Percentiles rank a stretch among this genome's conserved stretches.
Conservation (phyloP, 768 basidiomycete genomes). For the Mycena floridula region DNA sequence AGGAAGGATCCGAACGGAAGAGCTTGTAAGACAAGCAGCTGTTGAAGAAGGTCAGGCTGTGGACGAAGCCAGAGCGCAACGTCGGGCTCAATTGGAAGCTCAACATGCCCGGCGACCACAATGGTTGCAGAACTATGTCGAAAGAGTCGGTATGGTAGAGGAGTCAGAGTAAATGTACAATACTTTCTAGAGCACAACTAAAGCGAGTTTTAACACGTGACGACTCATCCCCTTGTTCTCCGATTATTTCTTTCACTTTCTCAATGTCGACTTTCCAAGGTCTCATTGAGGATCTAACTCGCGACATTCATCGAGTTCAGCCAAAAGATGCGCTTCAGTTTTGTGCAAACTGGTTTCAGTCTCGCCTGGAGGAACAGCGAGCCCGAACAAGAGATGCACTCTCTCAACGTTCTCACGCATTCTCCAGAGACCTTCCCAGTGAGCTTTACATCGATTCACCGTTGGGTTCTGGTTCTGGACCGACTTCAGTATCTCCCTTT, state of each 20-base stretch:
- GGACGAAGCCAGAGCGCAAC: slow-evolving; percentile 22
- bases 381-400: slow-evolving; percentile 64
- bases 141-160: slow-evolving; percentile 57
- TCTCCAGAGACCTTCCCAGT: slow-evolving; percentile 44
- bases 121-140: slow-evolving; percentile 64
- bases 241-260: too few relatives aligned
- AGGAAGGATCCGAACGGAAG: slow-evolving; percentile 62
- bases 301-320: slow-evolving; percentile 80
- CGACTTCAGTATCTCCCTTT: slow-evolving; percentile 49
- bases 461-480: slow-evolving; percentile 24
- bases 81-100: slow-evolving; percentile 37
- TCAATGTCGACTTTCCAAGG: slow-evolving; percentile 82
- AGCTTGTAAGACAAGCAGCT: slow-evolving; percentile 14
- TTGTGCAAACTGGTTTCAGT: slow-evolving; percentile 93
- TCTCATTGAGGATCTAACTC: slow-evolving; percentile 79
- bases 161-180: too few relatives aligned
- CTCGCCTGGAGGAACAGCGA: slow-evolving; percentile 80
- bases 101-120: slow-evolving; percentile 45
- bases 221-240: too few relatives aligned
- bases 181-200: not conserved
- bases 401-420: slow-evolving; percentile 42
- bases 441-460: slow-evolving; percentile 57
- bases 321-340: slow-evolving; percentile 91
- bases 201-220: too few relatives aligned
- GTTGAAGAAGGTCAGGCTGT: slow-evolving; percentile 20